These are phyloP conservation scores for Mortierella alpina DNA, from an alignment of 192 early-diverging fungal species.

Conservation along the genomic window DNA sequence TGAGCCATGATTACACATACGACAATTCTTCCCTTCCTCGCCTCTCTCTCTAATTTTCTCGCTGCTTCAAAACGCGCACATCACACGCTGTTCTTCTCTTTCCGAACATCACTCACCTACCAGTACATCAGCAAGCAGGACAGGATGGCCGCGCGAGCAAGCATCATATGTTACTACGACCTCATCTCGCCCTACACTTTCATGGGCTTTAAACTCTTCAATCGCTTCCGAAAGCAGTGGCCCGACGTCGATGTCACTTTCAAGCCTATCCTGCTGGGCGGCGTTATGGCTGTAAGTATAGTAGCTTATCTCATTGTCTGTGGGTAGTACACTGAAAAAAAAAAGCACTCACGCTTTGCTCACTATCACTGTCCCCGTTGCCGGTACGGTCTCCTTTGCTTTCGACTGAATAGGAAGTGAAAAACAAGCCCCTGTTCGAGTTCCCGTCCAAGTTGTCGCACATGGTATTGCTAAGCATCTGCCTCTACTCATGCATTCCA, in stretches of 20 bases:
- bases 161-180: slow-evolving; percentile 41
- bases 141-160: slow-evolving; percentile 22
- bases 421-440: slow-evolving; percentile 26
- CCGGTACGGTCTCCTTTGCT: not conserved
- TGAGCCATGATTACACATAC: no score
- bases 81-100: slow-evolving; percentile 3
- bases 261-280: slow-evolving; percentile 40
- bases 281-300: slow-evolving; percentile 35
- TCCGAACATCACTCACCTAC: not conserved
- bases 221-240: slow-evolving; percentile 34
- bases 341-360: not conserved
- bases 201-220: slow-evolving; percentile 46
- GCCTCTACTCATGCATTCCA: not conserved
- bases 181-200: slow-evolving; percentile 44
- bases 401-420: slow-evolving; percentile 9
- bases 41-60: no score
- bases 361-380: no score
- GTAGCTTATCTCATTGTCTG: not conserved
- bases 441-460: slow-evolving; percentile 39
- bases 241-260: slow-evolving; percentile 30
- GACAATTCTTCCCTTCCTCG: no score
- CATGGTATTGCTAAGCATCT: slow-evolving; percentile 19
- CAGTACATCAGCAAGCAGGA: not conserved
- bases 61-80: no score
- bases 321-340: not conserved